Conservation (phyloP, 2,329 filamentous ascomycete genomes). For the Scedosporium apiospermum region DNA sequence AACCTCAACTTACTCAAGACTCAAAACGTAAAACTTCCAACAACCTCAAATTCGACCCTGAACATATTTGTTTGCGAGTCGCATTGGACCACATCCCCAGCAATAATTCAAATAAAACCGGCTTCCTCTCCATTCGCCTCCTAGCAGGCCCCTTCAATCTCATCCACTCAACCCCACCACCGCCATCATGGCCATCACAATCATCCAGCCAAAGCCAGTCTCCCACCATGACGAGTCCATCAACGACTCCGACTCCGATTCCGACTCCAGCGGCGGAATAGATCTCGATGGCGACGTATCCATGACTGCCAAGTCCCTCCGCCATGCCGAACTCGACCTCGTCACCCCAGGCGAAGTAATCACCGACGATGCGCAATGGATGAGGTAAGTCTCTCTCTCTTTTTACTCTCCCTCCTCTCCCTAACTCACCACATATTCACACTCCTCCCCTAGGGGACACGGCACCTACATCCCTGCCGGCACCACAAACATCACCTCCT, state of each 20-base stretch:
- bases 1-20: not conserved
- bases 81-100: not conserved
- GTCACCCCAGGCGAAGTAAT: constrained; percentile 85
- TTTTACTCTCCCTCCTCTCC: not conserved
- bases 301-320: constrained; percentile 24
- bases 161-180: not conserved
- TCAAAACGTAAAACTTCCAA: not conserved
- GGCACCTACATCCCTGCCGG: constrained; percentile 68
- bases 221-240: constrained; percentile 14
- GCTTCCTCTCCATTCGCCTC: not conserved
- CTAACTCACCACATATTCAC: constrained; percentile 1
- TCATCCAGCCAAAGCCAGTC: constrained; percentile 29
- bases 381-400: constrained; percentile 47
- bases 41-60: not conserved
- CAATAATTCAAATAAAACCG: not conserved
- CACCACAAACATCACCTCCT: constrained; percentile 68
- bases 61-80: too few relatives aligned
- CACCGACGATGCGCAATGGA: constrained; percentile 92
- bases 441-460: constrained; percentile 58
- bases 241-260: constrained; percentile 24
- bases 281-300: constrained; percentile 34
- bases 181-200: constrained; percentile 37
- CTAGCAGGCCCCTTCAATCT: not conserved
- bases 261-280: constrained; percentile 35
- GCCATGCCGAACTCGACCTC: constrained; percentile 36